Conservation (phyloP, 257 asterid species). For the Nemophila menziesii region DNA sequence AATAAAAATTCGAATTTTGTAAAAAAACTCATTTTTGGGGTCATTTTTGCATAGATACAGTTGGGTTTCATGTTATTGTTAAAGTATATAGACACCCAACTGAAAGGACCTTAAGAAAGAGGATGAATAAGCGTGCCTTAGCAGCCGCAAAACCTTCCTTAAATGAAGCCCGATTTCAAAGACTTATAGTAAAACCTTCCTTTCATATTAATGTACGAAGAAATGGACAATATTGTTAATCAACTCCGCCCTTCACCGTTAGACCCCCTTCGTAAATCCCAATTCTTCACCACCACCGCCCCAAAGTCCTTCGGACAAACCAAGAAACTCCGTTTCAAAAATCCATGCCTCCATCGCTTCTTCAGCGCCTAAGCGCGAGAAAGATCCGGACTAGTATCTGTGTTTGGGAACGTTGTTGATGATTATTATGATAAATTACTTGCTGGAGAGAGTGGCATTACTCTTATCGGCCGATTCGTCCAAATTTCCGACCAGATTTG, state of each 20-base stretch:
- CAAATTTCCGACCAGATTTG: constrained; percentile 23
- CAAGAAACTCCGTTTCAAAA: background rate
- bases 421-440: constrained; percentile 31
- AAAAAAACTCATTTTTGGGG: too few species aligned
- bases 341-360: constrained; percentile 14
- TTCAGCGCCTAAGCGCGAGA: constrained; percentile 32
- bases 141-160: too few species aligned
- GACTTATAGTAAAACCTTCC: too few species aligned
- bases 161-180: too few species aligned
- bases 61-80: too few species aligned
- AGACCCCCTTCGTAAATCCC: background rate
- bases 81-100: too few species aligned
- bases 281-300: background rate
- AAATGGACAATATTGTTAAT: too few species aligned
- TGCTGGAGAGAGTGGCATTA: constrained; percentile 36
- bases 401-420: constrained; percentile 34
- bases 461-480: constrained; percentile 28
- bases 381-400: constrained; percentile 38
- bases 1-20: too few species aligned
- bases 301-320: background rate
- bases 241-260: constrained; percentile 1
- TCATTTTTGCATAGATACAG: too few species aligned
- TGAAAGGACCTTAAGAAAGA: too few species aligned
- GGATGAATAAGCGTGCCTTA: too few species aligned
- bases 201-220: too few species aligned